Base-by-base conservation (phyloP, 1,284 basidiomycete species). In the Rugosomyces carneus region DNA sequence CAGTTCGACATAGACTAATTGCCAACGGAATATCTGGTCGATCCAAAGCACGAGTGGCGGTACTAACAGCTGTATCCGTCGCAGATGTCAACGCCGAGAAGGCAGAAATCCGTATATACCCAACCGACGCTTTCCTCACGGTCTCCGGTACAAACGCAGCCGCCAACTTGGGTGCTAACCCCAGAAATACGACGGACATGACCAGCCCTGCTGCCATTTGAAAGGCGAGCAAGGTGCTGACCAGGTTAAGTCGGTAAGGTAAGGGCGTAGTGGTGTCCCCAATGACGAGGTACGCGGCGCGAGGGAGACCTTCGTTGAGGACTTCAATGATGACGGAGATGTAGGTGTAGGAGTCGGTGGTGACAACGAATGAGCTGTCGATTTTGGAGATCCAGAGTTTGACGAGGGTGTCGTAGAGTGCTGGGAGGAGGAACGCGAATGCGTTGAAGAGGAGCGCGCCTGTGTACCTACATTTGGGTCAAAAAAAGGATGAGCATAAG, bases 401-500 rank as follows among this genome's bases (percentile, higher is more conserved):
- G 26, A 49, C 50, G 4, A 57, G 44, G 1, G 56, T 57, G 23
- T 41, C 40, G 39, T 56, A 57, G 8, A 57, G 37, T 10, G 54
- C 56, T 8, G 56, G 56, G 18, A 56, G 47, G 5, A 57, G 15
- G 35, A 54, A 56, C 3, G 56, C 52, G 1, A 47, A 21, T 2
- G 56, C 19, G 38, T 57, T 57, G 46, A 56, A 51, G 1, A 49
- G 18, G 2, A 57, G 42, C 24, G 55, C 52, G 6, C 54, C 54
- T 5, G 24, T 5, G 10, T 26, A 26, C 5, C 24, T 26, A 26
- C 24, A 97, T n/a, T n/a, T n/a, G n/a, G n/a, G n/a, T n/a, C n/a
- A n/a, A n/a, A n/a, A n/a, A n/a, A n/a, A n/a, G n/a, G n/a, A n/a
- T n/a, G n/a, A n/a, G n/a, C n/a, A n/a, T n/a, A n/a, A n/a, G n/a